phyloP scores from a whole-genome alignment of 75 land plant species.

The Azolla pinnata region DNA sequence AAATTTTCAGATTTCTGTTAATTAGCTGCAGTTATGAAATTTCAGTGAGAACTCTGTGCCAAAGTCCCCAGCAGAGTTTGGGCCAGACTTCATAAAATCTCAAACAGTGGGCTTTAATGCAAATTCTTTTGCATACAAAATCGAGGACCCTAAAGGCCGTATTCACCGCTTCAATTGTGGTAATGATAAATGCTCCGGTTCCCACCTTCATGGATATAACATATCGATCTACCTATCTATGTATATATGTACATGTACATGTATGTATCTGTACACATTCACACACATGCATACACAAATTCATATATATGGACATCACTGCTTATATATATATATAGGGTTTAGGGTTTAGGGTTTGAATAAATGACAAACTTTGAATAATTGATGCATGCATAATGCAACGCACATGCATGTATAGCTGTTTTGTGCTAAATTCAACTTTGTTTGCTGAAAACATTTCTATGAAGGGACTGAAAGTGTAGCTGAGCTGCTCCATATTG shows the following conservation, averaged over 20 bases:
- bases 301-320: background rate
- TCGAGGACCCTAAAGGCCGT: constrained; percentile 55
- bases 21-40: no score
- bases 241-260: background rate
- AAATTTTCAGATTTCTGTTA: no score
- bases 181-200: constrained; percentile 4
- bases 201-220: no score
- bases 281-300: background rate
- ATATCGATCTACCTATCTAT: no score
- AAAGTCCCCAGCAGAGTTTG: background rate
- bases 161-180: constrained; percentile 70
- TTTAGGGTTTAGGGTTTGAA: no score
- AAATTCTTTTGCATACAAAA: constrained; percentile 42
- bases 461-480: constrained; percentile 55
- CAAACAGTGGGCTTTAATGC: constrained; percentile 7
- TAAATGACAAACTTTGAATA: no score
- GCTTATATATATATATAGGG: background rate
- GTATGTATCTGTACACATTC: background rate
- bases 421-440: no score
- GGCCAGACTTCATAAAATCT: constrained; percentile 3
- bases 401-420: no score
- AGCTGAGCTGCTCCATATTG: constrained; percentile 56
- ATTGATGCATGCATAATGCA: no score
- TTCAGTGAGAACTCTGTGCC: constrained; percentile 45
- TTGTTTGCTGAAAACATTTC: no score